Evolutionary conservation across 331 rosid genomes (phyloP).

Genomic region (Malus hybrid): DNA sequence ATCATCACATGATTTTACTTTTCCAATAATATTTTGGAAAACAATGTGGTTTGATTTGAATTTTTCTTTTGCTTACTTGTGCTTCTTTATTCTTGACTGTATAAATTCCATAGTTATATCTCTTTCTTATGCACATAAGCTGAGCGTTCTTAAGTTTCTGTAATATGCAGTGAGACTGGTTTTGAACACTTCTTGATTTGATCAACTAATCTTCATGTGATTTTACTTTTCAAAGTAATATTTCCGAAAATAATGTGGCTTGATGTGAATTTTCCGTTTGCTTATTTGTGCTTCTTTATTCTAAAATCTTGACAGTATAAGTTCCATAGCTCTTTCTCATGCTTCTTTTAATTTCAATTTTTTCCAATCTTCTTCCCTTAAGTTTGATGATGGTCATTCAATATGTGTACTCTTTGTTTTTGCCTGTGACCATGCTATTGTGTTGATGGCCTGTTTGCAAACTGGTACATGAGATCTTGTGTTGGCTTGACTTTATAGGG

Average conservation of each 20-base stretch:
- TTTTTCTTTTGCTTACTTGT: background rate
- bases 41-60: background rate
- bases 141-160: background rate
- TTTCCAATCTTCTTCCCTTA: background rate
- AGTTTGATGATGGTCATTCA: background rate
- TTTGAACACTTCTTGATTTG: background rate
- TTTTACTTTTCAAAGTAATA: background rate
- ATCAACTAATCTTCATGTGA: background rate
- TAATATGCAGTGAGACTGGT: background rate
- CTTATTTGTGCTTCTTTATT: background rate
- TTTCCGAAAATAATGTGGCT: background rate
- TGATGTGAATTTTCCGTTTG: background rate
- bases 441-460: background rate
- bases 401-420: background rate
- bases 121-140: background rate
- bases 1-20: background rate
- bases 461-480: background rate
- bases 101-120: background rate
- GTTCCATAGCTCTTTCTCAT: background rate
- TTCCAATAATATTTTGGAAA: background rate
- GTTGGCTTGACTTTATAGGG: conserved; percentile 25
- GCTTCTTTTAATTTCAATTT: background rate
- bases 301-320: background rate
- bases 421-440: background rate
- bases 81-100: background rate